Percentiles rank a stretch among this genome's conserved stretches.
phyloP scores from a whole-genome alignment of 2,329 filamentous ascomycete genomes.

The Diaporthe destruens region DNA sequence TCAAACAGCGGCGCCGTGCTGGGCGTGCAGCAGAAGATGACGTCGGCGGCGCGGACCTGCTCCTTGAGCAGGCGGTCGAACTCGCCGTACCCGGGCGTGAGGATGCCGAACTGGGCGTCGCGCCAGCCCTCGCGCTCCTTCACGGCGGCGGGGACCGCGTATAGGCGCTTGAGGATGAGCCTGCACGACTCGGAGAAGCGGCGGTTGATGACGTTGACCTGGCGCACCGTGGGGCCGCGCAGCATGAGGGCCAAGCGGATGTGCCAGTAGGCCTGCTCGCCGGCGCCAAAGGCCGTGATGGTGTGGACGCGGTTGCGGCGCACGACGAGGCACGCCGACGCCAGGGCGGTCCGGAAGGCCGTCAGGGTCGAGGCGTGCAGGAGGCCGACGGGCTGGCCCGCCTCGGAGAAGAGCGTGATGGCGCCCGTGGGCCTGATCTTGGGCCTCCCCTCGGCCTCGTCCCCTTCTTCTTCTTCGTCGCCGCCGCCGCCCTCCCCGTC shows the following conservation, averaged over 20 bases:
- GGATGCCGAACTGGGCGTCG: conserved; percentile 74
- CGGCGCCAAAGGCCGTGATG: conserved; percentile 87
- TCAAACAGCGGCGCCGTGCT: conserved; percentile 82
- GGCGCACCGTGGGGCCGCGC: conserved; percentile 76
- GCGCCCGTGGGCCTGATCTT: conserved; percentile 70
- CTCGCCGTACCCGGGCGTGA: conserved; percentile 79
- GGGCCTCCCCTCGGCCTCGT: conserved; percentile 50
- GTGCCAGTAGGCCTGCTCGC: conserved; percentile 95
- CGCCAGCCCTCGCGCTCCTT: conserved; percentile 73
- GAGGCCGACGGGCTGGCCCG: conserved; percentile 74
- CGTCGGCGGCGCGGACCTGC: conserved; percentile 78
- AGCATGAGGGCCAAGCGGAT: conserved; percentile 85
- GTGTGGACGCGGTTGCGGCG: conserved; percentile 79
- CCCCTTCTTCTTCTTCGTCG: conserved; percentile 46
- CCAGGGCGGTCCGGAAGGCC: conserved; percentile 83
- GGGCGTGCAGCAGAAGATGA: conserved; percentile 91
- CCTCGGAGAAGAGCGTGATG: conserved; percentile 75
- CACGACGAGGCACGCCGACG: conserved; percentile 74
- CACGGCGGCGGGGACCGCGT: conserved; percentile 55
- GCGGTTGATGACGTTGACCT: conserved; percentile 87
- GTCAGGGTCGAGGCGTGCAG: conserved; percentile 81
- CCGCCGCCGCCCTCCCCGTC: neutral
- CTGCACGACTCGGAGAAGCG: conserved; percentile 71
- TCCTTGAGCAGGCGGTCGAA: conserved; percentile 75
- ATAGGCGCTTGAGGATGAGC: conserved; percentile 62